phyloP scores from a whole-genome alignment of 2,329 filamentous ascomycete genomes.

The Beauveria bassiana region DNA sequence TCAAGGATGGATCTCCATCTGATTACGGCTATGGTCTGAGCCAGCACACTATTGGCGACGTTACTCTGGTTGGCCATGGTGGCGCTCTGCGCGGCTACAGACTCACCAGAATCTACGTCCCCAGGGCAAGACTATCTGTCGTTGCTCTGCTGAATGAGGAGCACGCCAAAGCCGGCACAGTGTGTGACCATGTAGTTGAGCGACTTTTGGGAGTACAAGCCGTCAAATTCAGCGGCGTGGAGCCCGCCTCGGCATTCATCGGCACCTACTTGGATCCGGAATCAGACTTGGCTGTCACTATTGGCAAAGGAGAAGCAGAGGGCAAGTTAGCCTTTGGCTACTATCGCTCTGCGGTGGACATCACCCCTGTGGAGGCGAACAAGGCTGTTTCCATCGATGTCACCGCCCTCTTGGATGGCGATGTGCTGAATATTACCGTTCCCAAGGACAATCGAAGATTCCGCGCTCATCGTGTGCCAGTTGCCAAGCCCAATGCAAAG shows the following conservation, averaged over 20 bases:
- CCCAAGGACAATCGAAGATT: conserved; percentile 16
- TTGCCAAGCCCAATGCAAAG: background rate
- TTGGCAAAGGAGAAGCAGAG: conserved; percentile 16
- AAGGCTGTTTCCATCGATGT: conserved; percentile 19
- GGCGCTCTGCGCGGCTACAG: conserved; percentile 35
- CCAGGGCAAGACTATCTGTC: conserved; percentile 27
- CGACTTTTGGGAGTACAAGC: conserved; percentile 20
- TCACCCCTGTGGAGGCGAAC: conserved; percentile 17
- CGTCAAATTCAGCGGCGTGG: conserved; percentile 8
- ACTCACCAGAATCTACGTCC: conserved; percentile 26
- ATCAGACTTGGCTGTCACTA: conserved; percentile 24
- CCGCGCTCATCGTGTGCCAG: conserved; percentile 1
- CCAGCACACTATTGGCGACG: conserved; percentile 19
- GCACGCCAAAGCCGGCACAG: conserved; percentile 18
- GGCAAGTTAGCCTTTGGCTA: conserved; percentile 26
- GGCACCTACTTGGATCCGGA: conserved; percentile 31
- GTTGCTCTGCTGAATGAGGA: conserved; percentile 35
- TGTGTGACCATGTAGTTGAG: conserved; percentile 24
- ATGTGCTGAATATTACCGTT: conserved; percentile 21
- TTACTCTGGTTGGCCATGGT: conserved; percentile 28
- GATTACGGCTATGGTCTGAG: conserved; percentile 30
- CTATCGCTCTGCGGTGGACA: conserved; percentile 16
- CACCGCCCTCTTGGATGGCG: conserved; percentile 22
- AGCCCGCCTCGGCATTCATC: conserved; percentile 20
- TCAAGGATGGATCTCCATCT: conserved; percentile 27